Evolutionary conservation across 805 yeast genomes (phyloP).

Genomic region (Candida quercuum): DNA sequence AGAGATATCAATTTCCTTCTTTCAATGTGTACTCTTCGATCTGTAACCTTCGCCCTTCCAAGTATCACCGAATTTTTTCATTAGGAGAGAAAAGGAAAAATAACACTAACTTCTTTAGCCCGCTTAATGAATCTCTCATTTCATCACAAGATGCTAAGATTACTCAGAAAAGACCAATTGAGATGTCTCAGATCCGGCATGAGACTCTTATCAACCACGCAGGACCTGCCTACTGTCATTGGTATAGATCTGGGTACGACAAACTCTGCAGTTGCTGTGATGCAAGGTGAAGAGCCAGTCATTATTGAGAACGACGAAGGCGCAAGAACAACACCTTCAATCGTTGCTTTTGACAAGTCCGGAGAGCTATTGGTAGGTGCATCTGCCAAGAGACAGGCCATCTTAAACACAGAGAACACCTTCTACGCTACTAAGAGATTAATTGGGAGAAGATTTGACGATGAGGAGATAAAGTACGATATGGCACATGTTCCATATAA

Average conservation of each 20-base stretch:
- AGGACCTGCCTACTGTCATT: constrained; percentile 34
- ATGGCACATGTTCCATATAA: constrained; percentile 56
- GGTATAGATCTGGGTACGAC: constrained; percentile 87
- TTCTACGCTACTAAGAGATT: constrained; percentile 78
- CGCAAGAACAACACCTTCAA: constrained; percentile 72
- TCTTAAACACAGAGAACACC: constrained; percentile 70
- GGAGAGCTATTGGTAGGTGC: constrained; percentile 52
- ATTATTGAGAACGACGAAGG: constrained; percentile 79
- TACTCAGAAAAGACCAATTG: neutral
- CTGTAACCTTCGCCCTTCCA: no score
- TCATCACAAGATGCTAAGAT: neutral
- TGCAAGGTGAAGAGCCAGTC: constrained; percentile 55
- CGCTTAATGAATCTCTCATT: no score
- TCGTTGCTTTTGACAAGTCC: constrained; percentile 56
- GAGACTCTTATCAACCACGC: neutral
- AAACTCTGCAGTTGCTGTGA: constrained; percentile 79
- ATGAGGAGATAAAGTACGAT: constrained; percentile 67
- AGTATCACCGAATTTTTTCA: no score
- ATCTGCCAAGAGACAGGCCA: constrained; percentile 74
- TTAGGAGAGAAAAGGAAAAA: no score
- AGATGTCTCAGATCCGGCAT: neutral
- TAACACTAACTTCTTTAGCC: no score
- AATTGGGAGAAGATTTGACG: constrained; percentile 68
- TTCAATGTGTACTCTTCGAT: neutral
- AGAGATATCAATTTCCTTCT: neutral